Base-by-base conservation (phyloP, 371 early-diverging fungal species). In the Catenaria anguillulae region DNA sequence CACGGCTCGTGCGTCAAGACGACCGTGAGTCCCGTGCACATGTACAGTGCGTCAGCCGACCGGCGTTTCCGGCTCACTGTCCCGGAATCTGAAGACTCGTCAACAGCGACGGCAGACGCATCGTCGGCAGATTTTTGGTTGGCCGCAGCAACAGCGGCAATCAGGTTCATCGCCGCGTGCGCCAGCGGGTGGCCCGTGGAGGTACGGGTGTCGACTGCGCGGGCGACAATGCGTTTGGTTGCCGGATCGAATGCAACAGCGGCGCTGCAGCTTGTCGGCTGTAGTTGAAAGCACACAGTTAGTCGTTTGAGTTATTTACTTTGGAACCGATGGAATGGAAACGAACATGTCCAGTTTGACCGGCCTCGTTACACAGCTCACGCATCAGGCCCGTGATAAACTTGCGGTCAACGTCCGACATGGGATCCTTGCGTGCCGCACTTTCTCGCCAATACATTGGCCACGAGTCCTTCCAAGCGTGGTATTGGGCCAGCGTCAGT, bases 1-100 rank as follows among this genome's bases (percentile, higher is more conserved):
- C 61, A 61, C 33, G 61, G 61, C 58, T 61, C 61, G 42, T 61
- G 61, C 55, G 54, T 61, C 61, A 61, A 13, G 6, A 61, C 56
- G 17, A 56, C 61, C 29, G 33, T 61, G 15, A 54, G 21, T 1
- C 33, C 33, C 33, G 61, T 61, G 31, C 61, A 61, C 35, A 61
- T n/a, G 42, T 61, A 60, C 13, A 17, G 8, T 12, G 33, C n/a
- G 24, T 58, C 58, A 13, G 6, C 36, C 24, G 58, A 13, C 58
- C 24, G 19, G 40, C 58, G 58, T 31, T 58, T 58, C 17, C 24
- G 8, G 1, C 36, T 8, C 17, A 17, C n/a, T 10, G 58, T 0
- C 52, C 29, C 8, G 21, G 46, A 21, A 1, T 10, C 21, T 21
- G n/a, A 8, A 10, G 37, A 21, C n/a, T 56, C 23, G 37, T 8